Conservation (phyloP, 1,284 basidiomycete species). For the Singerocomus inundabilis region DNA sequence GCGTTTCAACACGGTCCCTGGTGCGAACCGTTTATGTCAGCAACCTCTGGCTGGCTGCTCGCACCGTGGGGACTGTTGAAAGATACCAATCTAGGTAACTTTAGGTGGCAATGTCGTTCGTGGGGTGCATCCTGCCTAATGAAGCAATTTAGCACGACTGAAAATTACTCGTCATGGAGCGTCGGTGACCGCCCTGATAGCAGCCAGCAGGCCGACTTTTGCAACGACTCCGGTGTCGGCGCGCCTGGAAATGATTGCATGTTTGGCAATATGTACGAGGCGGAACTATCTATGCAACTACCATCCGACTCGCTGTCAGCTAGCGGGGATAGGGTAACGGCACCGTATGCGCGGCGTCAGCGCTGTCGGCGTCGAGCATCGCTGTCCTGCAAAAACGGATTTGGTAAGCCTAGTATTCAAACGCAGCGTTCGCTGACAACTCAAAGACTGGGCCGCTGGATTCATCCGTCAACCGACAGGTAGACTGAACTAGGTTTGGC, state of each 20-base stretch:
- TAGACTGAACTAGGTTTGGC: too few relatives aligned
- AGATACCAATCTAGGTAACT: constrained; percentile 27
- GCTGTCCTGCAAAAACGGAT: constrained; percentile 7
- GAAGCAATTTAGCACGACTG: constrained; percentile 27
- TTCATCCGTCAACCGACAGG: background rate
- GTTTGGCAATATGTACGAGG: background rate
- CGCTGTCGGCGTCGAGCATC: background rate
- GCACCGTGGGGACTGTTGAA: constrained; percentile 4
- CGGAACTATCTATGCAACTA: background rate
- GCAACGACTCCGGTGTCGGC: too few relatives aligned
- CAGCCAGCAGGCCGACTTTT: too few relatives aligned
- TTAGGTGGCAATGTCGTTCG: constrained; percentile 18
- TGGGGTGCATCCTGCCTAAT: constrained; percentile 14
- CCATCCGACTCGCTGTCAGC: background rate
- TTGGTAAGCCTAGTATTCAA: constrained; percentile 10
- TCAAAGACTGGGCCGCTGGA: too few relatives aligned
- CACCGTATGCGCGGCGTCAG: background rate
- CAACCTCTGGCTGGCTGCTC: constrained; percentile 15
- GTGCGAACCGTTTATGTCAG: constrained; percentile 34
- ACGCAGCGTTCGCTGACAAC: constrained; percentile 11
- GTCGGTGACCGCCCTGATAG: too few relatives aligned
- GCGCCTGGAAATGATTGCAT: too few relatives aligned
- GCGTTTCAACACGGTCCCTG: constrained; percentile 18
- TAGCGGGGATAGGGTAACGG: background rate
- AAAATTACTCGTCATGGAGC: constrained; percentile 25